Evolutionary conservation across 345 rosid genomes (phyloP).

Genomic region (Eucalyptus pumila): DNA sequence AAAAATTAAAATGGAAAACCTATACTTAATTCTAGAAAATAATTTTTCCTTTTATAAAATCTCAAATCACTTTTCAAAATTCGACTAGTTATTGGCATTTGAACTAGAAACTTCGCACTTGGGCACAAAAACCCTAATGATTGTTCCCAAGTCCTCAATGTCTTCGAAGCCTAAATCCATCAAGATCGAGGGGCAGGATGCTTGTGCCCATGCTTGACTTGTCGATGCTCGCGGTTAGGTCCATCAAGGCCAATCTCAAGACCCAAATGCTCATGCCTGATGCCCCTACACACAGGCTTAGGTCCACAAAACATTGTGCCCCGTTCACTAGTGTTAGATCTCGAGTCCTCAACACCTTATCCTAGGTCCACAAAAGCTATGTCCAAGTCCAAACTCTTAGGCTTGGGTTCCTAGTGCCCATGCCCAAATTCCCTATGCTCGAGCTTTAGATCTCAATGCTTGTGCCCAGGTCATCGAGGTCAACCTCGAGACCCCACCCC

Average conservation of each 20-base stretch:
- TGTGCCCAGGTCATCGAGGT: neutral
- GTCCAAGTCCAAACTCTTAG: neutral
- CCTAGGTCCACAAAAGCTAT: neutral
- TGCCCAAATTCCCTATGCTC: neutral
- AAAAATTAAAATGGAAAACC: neutral
- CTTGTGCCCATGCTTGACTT: neutral
- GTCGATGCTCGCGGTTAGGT: accelerated
- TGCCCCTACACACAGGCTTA: neutral
- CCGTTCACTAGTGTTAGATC: neutral
- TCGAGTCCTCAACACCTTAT: neutral
- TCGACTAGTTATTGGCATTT: neutral
- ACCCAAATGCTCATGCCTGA: neutral
- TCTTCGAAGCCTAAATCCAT: accelerated
- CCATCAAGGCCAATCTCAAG: neutral
- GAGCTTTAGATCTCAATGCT: neutral
- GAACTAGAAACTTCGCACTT: neutral
- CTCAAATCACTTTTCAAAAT: neutral
- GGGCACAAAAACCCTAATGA: neutral
- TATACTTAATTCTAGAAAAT: neutral
- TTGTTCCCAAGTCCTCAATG: neutral
- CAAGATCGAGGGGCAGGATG: neutral
- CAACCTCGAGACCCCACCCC: neutral
- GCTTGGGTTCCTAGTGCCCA: neutral
- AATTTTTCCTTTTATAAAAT: neutral
- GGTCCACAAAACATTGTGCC: neutral